Conservation (phyloP, 805 yeast species). For the Tetrapisispora phaffii region DNA sequence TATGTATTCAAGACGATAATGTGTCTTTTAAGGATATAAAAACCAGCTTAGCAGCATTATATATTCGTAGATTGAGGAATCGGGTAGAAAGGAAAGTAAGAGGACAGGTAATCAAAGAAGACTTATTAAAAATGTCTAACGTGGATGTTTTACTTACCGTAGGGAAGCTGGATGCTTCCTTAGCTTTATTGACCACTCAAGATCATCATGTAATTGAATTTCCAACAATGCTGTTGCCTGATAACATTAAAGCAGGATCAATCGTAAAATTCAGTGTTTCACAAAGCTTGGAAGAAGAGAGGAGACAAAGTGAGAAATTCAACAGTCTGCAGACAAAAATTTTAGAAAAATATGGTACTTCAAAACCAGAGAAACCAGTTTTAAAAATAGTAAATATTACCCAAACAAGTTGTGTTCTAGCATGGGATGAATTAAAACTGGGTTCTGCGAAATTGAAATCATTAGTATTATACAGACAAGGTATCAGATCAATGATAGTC, state of each 20-base stretch:
- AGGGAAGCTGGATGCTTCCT: conserved; percentile 90
- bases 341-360: conserved; percentile 57
- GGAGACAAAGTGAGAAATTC: conserved; percentile 48
- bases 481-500: conserved; percentile 61
- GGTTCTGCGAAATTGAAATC: conserved; percentile 77
- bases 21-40: background rate
- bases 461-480: conserved; percentile 57
- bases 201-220: conserved; percentile 93
- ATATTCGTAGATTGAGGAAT: no score
- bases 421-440: conserved; percentile 80
- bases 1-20: no score
- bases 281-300: conserved; percentile 60
- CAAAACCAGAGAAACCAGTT: conserved; percentile 61
- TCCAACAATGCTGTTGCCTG: conserved; percentile 89
- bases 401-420: conserved; percentile 88
- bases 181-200: conserved; percentile 79
- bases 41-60: no score
- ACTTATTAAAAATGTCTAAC: conserved; percentile 11
- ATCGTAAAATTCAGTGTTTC: conserved; percentile 79
- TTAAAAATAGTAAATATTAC: conserved; percentile 69
- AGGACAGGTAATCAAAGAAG: no score
- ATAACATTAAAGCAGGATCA: conserved; percentile 85
- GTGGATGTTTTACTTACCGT: conserved; percentile 90
- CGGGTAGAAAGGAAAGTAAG: no score
- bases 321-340: conserved; percentile 63